Conservation (phyloP, 139 green algal genomes). For the Edaphochlamys debaryana region DNA sequence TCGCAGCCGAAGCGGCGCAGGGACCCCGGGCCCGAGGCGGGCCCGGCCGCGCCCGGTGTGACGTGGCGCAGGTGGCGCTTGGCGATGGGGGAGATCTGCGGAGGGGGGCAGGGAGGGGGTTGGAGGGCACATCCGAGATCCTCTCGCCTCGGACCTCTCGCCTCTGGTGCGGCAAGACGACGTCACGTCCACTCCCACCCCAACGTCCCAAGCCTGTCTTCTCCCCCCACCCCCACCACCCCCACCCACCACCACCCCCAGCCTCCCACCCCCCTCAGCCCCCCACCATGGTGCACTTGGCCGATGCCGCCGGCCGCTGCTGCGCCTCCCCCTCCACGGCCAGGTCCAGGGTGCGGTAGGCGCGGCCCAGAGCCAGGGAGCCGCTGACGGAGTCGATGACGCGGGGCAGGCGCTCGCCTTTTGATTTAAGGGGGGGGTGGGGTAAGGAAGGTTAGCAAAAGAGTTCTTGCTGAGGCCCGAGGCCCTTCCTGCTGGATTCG, state of each 20-base stretch:
- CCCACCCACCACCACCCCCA: background rate
- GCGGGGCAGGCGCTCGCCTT: slow-evolving; percentile 59
- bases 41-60: slow-evolving; percentile 48
- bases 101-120: background rate
- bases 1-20: slow-evolving; percentile 47
- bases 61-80: slow-evolving; percentile 81
- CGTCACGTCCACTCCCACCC: background rate
- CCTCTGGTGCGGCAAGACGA: background rate
- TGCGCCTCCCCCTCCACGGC: slow-evolving; percentile 64
- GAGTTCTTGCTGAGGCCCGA: no score
- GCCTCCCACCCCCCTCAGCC: background rate
- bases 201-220: background rate
- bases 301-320: slow-evolving; percentile 57
- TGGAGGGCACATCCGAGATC: background rate
- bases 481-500: no score
- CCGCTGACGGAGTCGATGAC: slow-evolving; percentile 61
- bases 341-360: slow-evolving; percentile 73
- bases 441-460: background rate
- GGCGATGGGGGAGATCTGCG: slow-evolving; percentile 44
- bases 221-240: background rate
- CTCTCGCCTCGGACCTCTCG: background rate
- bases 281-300: slow-evolving; percentile 77
- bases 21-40: background rate
- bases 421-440: background rate
- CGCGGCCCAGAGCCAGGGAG: slow-evolving; percentile 58